Conservation (phyloP, 495 filamentous ascomycete species). For the Neurospora sublineolata region DNA sequence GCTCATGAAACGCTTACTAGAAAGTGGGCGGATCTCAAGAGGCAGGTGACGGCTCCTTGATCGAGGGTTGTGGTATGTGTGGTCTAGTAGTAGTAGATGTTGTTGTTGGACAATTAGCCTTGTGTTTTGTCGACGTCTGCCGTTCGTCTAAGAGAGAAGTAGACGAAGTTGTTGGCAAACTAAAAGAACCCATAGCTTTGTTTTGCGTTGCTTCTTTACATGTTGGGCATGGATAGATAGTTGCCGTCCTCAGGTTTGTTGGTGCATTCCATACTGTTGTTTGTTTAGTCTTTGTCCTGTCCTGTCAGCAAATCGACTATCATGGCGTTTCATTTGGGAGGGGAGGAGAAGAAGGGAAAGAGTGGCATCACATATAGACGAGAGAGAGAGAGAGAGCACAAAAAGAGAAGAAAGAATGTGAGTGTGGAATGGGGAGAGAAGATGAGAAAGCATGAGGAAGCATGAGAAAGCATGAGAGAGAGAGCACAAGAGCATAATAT, state of each 20-base stretch:
- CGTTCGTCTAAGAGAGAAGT: neutral
- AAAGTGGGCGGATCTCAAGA: conserved; percentile 74
- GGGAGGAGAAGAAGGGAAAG: too few species aligned
- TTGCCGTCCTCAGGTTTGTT: too few species aligned
- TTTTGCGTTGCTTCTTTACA: neutral
- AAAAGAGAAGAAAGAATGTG: too few species aligned
- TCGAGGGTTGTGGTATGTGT: conserved; percentile 5
- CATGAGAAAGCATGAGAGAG: too few species aligned
- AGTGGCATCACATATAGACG: too few species aligned
- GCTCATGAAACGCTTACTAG: conserved; percentile 65
- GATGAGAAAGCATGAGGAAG: too few species aligned
- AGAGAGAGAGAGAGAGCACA: too few species aligned
- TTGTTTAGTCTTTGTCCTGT: neutral
- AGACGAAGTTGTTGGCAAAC: neutral
- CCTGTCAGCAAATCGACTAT: neutral
- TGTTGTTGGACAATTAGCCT: neutral
- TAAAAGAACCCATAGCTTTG: neutral
- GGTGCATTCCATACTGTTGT: neutral
- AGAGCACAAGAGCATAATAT: too few species aligned
- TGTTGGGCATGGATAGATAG: neutral
- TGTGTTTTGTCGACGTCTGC: neutral
- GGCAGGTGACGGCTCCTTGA: conserved; percentile 28
- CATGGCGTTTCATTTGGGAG: too few species aligned
- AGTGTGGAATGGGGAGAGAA: too few species aligned
- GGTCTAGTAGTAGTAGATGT: neutral